These are phyloP conservation scores for Tagetes erecta DNA, from an alignment of 129 eudicot genomes.

Conservation along the genomic window DNA sequence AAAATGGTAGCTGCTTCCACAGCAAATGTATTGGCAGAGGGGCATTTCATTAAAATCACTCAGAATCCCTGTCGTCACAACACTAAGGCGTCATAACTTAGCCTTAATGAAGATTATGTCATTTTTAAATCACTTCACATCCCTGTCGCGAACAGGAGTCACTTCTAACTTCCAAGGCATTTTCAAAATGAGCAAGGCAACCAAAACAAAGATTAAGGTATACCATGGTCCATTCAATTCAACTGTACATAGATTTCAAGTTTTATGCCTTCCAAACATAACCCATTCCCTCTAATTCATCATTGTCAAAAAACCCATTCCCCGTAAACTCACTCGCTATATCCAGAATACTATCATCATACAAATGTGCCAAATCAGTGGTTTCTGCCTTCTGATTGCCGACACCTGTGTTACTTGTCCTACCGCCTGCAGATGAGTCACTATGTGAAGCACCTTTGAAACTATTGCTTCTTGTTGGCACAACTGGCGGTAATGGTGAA, in stretches of 20 bases:
- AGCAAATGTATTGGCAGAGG: too few relatives aligned
- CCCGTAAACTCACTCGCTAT: slow-evolving; percentile 59
- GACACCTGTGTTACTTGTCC: not conserved
- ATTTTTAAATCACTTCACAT: too few relatives aligned
- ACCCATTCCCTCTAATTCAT: slow-evolving; percentile 69
- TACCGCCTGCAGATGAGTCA: slow-evolving; percentile 54
- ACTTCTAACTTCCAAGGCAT: not conserved
- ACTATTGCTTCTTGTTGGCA: slow-evolving; percentile 69
- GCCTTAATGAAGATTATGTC: too few relatives aligned
- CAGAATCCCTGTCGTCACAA: too few relatives aligned
- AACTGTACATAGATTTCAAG: slow-evolving; percentile 32
- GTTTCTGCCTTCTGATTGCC: slow-evolving; percentile 42
- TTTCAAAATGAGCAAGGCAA: not conserved
- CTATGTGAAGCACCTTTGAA: slow-evolving; percentile 52
- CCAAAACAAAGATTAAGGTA: slow-evolving; percentile 17
- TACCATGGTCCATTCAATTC: slow-evolving; percentile 22
- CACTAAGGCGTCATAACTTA: too few relatives aligned
- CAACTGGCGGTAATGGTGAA: slow-evolving; percentile 38
- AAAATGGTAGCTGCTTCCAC: too few relatives aligned
- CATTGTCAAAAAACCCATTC: slow-evolving; percentile 62
- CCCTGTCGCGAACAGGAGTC: too few relatives aligned
- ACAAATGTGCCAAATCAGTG: slow-evolving; percentile 45
- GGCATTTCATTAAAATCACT: too few relatives aligned
- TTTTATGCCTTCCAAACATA: slow-evolving; percentile 71
- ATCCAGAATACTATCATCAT: slow-evolving; percentile 60